Conservation (phyloP, 768 basidiomycete genomes). For the Chalciporus chontae region DNA sequence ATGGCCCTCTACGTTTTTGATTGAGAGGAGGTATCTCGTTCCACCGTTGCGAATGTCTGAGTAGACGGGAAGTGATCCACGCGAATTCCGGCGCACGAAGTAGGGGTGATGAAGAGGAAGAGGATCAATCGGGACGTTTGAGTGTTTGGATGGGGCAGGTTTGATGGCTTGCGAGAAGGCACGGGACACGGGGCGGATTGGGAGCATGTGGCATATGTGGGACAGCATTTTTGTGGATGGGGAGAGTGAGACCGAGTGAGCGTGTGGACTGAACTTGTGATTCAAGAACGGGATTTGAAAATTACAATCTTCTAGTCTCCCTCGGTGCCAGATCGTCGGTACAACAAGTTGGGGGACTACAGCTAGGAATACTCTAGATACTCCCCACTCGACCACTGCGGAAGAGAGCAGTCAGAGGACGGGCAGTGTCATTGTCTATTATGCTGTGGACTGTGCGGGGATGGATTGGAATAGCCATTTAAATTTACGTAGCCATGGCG, state of each 20-base stretch:
- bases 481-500: constrained; percentile 32
- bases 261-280: no score
- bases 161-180: not conserved
- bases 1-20: constrained; percentile 70
- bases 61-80: constrained; percentile 71
- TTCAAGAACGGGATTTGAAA: no score
- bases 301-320: no score
- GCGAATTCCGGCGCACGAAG: constrained; percentile 62
- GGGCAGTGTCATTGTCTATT: no score
- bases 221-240: not conserved
- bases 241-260: no score
- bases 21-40: constrained; percentile 51
- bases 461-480: constrained; percentile 19
- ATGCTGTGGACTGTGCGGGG: no score
- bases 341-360: no score
- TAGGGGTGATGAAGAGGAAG: constrained; percentile 33
- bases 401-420: no score
- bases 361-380: no score
- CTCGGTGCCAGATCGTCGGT: no score
- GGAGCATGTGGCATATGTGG: not conserved
- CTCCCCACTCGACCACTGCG: no score
- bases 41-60: constrained; percentile 68
- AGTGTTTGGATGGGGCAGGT: not conserved
- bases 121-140: not conserved
- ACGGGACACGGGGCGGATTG: not conserved